A percentile compares a stretch with the other conserved stretches of the same genome.
Evolutionary conservation across 208 protist species (phyloP).

Genomic region (Leishmania tropica): DNA sequence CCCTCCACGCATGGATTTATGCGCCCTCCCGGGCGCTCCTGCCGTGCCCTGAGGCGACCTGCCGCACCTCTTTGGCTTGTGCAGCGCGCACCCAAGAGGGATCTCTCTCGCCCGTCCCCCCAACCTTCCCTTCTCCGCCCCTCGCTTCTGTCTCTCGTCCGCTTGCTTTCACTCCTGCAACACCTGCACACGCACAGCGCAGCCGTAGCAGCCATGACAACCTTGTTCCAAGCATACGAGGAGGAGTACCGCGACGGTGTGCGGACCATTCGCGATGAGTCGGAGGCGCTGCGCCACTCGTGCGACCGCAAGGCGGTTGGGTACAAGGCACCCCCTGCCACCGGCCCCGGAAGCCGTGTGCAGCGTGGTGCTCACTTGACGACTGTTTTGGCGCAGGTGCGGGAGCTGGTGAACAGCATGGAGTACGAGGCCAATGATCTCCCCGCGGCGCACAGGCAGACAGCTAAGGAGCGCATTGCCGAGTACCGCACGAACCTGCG

Average conservation of each 20-base stretch:
- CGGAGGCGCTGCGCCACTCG: conserved; percentile 40
- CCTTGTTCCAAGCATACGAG: conserved; percentile 68
- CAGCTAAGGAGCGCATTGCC: conserved; percentile 45
- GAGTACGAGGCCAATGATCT: conserved; percentile 77
- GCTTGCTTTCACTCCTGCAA: neutral
- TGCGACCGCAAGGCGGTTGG: conserved; percentile 32
- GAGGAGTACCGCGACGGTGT: conserved; percentile 73
- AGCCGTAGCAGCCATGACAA: conserved; percentile 40
- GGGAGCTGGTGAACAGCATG: conserved; percentile 73
- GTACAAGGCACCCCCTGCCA: conserved; percentile 57
- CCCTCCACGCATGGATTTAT: neutral
- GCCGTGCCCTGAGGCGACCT: neutral
- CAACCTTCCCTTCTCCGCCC: neutral
- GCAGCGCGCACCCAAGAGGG: neutral
- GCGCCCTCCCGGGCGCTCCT: neutral
- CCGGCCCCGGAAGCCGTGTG: conserved; percentile 56
- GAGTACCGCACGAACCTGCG: conserved; percentile 42
- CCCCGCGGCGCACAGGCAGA: conserved; percentile 42
- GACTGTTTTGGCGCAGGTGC: conserved; percentile 40
- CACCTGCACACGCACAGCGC: neutral
- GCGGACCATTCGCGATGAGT: conserved; percentile 45
- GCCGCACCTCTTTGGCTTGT: neutral
- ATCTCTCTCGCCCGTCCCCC: neutral
- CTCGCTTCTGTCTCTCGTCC: neutral
- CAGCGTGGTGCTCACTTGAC: conserved; percentile 42